phyloP scores from a whole-genome alignment of 345 rosid species.

The Arabis hirsuta region DNA sequence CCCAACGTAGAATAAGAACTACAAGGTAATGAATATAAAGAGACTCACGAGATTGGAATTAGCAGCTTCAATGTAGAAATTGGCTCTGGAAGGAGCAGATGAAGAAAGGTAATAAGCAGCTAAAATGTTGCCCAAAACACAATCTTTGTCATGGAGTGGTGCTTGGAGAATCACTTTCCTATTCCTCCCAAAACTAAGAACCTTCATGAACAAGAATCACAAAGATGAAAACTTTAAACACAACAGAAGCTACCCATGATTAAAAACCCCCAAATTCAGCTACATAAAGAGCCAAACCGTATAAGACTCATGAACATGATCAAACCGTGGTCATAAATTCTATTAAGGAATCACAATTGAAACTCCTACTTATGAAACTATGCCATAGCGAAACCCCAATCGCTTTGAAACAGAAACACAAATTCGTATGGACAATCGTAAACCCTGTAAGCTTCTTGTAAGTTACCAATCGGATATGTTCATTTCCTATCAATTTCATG shows the following conservation, averaged over 20 bases:
- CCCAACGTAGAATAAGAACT: neutral
- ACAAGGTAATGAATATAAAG: slow-evolving; percentile 16
- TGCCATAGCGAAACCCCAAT: neutral
- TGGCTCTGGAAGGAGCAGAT: slow-evolving; percentile 52
- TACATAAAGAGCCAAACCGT: slow-evolving; percentile 4
- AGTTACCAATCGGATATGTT: neutral
- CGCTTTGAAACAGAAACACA: neutral
- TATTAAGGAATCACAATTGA: neutral
- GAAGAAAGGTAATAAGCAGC: slow-evolving; percentile 73
- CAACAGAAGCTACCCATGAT: slow-evolving; percentile 13
- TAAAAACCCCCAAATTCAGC: neutral
- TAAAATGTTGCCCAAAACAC: slow-evolving; percentile 77
- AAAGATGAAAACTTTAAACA: slow-evolving; percentile 30
- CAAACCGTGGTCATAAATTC: neutral
- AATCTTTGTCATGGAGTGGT: slow-evolving; percentile 57
- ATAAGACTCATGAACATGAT: neutral
- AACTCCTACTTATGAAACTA: neutral
- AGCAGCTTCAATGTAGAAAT: slow-evolving; percentile 56
- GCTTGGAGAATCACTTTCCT: slow-evolving; percentile 74
- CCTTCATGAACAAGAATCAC: slow-evolving; percentile 49
- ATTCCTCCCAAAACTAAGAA: slow-evolving; percentile 68
- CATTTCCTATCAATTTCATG: neutral
- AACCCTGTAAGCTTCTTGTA: neutral
- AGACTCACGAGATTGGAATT: slow-evolving; percentile 59
- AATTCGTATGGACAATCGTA: neutral